phyloP scores from a whole-genome alignment of 345 rosid species.

The Bruguiera gymnorhiza region DNA sequence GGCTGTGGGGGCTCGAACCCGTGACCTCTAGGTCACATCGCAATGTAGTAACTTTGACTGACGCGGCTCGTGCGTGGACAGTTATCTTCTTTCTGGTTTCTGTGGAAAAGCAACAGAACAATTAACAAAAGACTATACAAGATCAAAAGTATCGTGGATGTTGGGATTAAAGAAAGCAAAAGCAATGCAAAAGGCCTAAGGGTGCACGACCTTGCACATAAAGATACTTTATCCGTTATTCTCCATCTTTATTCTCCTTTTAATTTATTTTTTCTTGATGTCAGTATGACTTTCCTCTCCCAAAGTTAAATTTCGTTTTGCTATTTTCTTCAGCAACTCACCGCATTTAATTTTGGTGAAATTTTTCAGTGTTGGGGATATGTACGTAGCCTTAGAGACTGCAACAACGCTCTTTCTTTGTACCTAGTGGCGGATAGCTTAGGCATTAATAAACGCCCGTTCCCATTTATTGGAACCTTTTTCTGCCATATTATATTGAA shows the following conservation, averaged over 20 bases:
- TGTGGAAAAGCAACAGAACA: slow-evolving; percentile 9
- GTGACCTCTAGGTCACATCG: too few relatives aligned
- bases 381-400: background rate
- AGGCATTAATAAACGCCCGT: background rate
- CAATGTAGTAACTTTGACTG: background rate
- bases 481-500: background rate
- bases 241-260: slow-evolving; percentile 38
- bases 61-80: background rate
- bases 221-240: slow-evolving; percentile 38
- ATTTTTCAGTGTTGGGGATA: background rate
- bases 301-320: background rate
- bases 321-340: background rate
- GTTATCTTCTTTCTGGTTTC: slow-evolving; percentile 16
- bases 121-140: slow-evolving; percentile 1
- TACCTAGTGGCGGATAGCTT: background rate
- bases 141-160: slow-evolving; percentile 15
- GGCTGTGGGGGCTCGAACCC: too few relatives aligned
- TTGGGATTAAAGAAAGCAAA: slow-evolving; percentile 23
- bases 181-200: slow-evolving; percentile 18
- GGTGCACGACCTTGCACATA: slow-evolving; percentile 30
- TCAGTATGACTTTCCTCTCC: background rate
- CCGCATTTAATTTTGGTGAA: background rate
- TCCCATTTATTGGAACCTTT: background rate
- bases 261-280: background rate
- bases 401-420: background rate